Conservation (phyloP, 495 filamentous ascomycete genomes). For the Talaromyces borbonicus region DNA sequence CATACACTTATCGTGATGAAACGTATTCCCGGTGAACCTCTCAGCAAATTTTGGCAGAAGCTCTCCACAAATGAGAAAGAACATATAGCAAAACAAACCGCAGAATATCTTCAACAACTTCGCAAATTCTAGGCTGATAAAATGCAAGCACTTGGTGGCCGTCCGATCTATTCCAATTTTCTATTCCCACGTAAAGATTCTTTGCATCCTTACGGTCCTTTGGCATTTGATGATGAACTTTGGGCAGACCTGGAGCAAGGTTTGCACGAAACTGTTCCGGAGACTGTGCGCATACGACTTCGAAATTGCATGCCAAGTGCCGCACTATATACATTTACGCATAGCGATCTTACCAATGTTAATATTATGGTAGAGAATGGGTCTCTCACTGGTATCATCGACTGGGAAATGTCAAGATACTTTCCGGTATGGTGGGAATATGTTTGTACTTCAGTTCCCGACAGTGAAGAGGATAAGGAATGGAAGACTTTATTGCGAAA, state of each 20-base stretch:
- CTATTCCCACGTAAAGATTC: constrained; percentile 9
- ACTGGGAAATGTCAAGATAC: constrained; percentile 26
- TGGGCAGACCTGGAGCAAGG: constrained; percentile 16
- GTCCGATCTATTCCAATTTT: constrained; percentile 12
- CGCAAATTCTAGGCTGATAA: constrained; percentile 16
- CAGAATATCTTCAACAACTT: constrained; percentile 21
- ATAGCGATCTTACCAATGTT: constrained; percentile 17
- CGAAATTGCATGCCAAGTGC: constrained; percentile 15
- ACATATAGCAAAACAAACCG: constrained; percentile 20
- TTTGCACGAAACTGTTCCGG: constrained; percentile 12
- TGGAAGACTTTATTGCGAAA: constrained; percentile 14
- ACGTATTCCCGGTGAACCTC: constrained; percentile 17
- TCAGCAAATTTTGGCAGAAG: constrained; percentile 14
- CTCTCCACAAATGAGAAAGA: constrained; percentile 15
- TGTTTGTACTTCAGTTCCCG: constrained; percentile 5
- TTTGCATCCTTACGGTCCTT: constrained; percentile 15
- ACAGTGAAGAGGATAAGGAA: constrained; percentile 11
- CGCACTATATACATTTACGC: constrained; percentile 21
- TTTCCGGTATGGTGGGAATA: constrained; percentile 28
- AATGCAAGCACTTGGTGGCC: constrained; percentile 16
- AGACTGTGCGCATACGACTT: constrained; percentile 10
- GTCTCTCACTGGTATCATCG: constrained; percentile 19
- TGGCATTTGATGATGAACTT: constrained; percentile 15
- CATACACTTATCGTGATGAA: constrained; percentile 11
- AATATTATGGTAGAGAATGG: constrained; percentile 23